Conservation (phyloP, 306 rosid species). For the Albizia julibrissin region DNA sequence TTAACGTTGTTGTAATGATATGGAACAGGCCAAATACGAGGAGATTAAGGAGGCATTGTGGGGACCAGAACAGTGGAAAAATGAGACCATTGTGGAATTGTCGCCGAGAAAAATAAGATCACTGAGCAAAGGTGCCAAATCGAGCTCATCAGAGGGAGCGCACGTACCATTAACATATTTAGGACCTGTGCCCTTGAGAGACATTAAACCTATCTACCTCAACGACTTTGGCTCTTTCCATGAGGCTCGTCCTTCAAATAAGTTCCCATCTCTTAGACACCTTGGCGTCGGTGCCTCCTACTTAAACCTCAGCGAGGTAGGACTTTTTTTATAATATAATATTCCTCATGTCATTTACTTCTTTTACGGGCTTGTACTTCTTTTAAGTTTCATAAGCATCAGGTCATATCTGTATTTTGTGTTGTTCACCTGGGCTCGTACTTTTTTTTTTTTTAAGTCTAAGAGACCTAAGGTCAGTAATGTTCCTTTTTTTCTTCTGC, state of each 20-base stretch:
- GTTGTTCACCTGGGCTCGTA: too few species aligned
- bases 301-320: not conserved
- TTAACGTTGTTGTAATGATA: not conserved
- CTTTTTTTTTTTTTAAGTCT: too few species aligned
- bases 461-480: too few species aligned
- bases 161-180: not conserved
- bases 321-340: too few species aligned
- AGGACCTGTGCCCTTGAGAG: constrained; percentile 36
- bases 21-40: constrained; percentile 10
- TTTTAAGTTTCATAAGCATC: too few species aligned
- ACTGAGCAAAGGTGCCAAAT: constrained; percentile 9
- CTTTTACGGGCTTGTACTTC: too few species aligned
- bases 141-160: not conserved
- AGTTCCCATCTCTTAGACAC: constrained; percentile 7
- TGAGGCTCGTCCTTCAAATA: constrained; percentile 23
- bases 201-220: not conserved
- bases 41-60: constrained; percentile 24
- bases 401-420: too few species aligned
- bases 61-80: not conserved
- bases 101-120: constrained; percentile 1
- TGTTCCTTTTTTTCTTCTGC: too few species aligned
- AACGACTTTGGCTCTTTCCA: constrained; percentile 35
- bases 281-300: not conserved
- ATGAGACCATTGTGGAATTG: constrained; percentile 25
- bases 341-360: too few species aligned